Percentiles rank a stretch among this genome's conserved stretches.
phyloP scores from a whole-genome alignment of 306 rosid genomes.

The Gillenia trifoliata region DNA sequence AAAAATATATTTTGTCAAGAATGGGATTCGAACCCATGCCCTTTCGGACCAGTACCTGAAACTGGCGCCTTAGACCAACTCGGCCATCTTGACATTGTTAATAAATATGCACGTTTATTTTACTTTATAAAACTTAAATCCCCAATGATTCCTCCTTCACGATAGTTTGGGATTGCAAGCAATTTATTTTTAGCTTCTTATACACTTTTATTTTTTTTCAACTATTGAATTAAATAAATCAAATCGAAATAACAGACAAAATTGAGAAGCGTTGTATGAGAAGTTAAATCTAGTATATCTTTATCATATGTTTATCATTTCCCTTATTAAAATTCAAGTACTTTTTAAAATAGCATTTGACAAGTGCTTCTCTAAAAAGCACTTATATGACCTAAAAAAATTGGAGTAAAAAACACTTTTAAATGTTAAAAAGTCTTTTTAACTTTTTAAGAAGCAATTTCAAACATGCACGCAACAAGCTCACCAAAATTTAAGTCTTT shows the following conservation, averaged over 20 bases:
- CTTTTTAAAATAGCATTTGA: too few relatives aligned
- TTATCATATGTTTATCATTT: too few relatives aligned
- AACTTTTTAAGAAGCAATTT: background rate
- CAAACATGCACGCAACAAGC: background rate
- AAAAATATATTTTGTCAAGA: constrained; percentile 25
- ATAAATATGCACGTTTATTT: fast-evolving
- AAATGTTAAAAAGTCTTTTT: too few relatives aligned
- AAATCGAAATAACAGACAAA: background rate
- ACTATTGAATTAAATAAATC: background rate
- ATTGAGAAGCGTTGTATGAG: too few relatives aligned
- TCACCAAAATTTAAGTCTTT: background rate
- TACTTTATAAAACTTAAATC: fast-evolving
- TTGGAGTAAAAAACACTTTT: background rate
- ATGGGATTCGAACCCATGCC: constrained; percentile 82
- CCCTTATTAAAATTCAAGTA: background rate
- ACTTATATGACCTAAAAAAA: background rate
- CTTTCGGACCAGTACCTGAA: constrained; percentile 86
- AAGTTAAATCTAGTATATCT: too few relatives aligned
- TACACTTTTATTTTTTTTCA: background rate
- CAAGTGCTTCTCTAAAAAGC: background rate
- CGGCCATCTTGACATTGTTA: constrained; percentile 56
- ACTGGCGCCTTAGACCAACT: constrained; percentile 82
- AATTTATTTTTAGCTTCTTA: too few relatives aligned
- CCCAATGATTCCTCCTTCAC: too few relatives aligned
- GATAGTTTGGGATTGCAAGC: too few relatives aligned